Evolutionary conservation across 257 asterid species (phyloP).

Genomic region (Fraxinus americana): DNA sequence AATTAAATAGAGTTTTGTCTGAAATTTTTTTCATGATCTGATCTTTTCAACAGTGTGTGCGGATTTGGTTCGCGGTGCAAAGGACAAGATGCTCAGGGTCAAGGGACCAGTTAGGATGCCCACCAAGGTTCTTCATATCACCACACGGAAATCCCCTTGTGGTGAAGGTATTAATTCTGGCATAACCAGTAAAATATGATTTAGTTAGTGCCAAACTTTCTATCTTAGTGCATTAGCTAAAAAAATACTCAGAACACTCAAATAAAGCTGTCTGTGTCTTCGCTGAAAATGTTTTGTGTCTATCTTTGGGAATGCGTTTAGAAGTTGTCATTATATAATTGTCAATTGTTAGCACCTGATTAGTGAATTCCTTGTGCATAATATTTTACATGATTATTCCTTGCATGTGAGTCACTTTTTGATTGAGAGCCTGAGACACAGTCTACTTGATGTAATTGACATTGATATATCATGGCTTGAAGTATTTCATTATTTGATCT

Average conservation of each 20-base stretch:
- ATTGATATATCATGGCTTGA: neutral
- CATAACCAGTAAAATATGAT: neutral
- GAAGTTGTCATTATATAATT: neutral
- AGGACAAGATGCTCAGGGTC: constrained; percentile 23
- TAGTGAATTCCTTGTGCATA: neutral
- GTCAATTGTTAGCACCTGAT: neutral
- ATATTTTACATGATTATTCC: neutral
- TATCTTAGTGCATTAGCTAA: neutral
- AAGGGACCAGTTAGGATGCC: constrained; percentile 32
- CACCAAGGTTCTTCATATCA: constrained; percentile 27
- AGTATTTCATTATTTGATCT: neutral
- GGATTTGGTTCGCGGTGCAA: constrained; percentile 25
- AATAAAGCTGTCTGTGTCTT: neutral
- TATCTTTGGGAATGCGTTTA: neutral
- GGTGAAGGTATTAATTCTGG: constrained; percentile 14
- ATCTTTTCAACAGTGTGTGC: constrained; percentile 14
- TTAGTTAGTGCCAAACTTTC: neutral
- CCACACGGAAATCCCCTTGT: constrained; percentile 23
- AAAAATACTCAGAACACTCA: neutral
- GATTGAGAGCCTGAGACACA: neutral
- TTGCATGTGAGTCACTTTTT: neutral
- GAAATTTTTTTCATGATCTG: neutral
- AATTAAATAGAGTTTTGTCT: neutral
- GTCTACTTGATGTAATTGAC: neutral
- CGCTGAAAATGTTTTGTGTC: neutral